Percentiles rank a stretch among this genome's conserved stretches.
phyloP scores from a whole-genome alignment of 1,284 basidiomycete species.

The Malassezia vespertilionis region DNA sequence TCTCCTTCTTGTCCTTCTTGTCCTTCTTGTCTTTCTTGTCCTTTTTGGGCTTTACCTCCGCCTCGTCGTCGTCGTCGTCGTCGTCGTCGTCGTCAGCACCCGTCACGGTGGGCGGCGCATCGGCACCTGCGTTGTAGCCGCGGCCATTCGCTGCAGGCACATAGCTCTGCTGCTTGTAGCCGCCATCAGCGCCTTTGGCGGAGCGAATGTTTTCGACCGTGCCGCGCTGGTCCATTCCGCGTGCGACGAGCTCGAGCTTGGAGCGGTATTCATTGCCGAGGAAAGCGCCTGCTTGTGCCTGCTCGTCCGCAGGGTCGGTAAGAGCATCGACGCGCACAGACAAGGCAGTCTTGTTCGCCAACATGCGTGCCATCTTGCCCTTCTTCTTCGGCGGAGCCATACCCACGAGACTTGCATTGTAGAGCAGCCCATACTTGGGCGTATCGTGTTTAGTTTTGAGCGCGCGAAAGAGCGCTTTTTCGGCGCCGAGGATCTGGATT shows the following conservation, averaged over 20 bases:
- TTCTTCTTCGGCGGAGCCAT: constrained; percentile 96
- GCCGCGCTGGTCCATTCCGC: constrained; percentile 59
- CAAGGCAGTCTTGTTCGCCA: constrained; percentile 79
- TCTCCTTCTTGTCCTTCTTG: constrained; percentile 15
- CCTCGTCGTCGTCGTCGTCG: constrained; percentile 21
- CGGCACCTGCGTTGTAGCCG: constrained; percentile 39
- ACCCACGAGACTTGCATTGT: constrained; percentile 77
- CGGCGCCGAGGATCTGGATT: constrained; percentile 93
- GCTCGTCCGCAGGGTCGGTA: constrained; percentile 80
- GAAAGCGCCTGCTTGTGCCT: constrained; percentile 62
- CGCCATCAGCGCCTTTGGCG: constrained; percentile 24
- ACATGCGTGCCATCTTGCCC: constrained; percentile 99
- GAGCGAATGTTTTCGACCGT: constrained; percentile 27
- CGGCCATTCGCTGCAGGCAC: constrained; percentile 31
- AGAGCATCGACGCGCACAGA: constrained; percentile 94
- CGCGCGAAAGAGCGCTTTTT: constrained; percentile 95
- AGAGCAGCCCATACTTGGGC: constrained; percentile 94
- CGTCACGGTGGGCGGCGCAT: constrained; percentile 26
- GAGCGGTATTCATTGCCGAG: constrained; percentile 85
- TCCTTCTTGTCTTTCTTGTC: constrained; percentile 18
- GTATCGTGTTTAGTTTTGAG: constrained; percentile 98
- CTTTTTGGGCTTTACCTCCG: constrained; percentile 54
- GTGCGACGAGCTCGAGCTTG: constrained; percentile 86
- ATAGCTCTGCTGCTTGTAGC: constrained; percentile 44
- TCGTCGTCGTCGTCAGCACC: constrained; percentile 52